Conservation (phyloP, 2,329 filamentous ascomycete genomes). For the Stachybotrys elegans region DNA sequence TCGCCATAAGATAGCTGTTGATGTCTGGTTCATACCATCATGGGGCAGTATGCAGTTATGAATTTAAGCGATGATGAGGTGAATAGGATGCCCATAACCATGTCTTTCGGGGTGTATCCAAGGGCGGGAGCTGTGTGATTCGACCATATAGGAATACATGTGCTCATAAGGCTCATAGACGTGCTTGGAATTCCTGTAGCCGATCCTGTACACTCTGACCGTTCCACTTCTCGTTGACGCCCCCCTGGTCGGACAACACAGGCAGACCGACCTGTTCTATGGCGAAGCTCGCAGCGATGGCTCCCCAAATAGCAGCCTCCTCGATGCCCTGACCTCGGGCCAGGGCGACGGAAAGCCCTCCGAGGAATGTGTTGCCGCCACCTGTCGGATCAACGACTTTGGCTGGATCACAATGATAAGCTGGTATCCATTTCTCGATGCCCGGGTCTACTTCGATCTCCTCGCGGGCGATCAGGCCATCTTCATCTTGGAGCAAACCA, state of each 20-base stretch:
- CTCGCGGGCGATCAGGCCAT: conserved; percentile 49
- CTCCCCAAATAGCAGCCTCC: conserved; percentile 73
- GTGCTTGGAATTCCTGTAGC: conserved; percentile 43
- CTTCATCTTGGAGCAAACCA: conserved; percentile 48
- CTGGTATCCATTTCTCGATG: conserved; percentile 70
- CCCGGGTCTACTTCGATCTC: conserved; percentile 60
- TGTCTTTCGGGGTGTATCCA: too few relatives aligned
- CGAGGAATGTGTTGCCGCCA: conserved; percentile 85
- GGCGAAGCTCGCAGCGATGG: conserved; percentile 81
- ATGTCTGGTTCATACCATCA: too few relatives aligned
- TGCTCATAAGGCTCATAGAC: conserved; percentile 23
- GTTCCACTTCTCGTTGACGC: conserved; percentile 57
- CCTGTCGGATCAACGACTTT: conserved; percentile 88
- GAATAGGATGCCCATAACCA: conserved; percentile 3
- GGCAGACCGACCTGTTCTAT: conserved; percentile 94
- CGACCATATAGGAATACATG: too few relatives aligned
- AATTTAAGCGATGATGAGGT: background rate
- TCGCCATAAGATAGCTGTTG: too few relatives aligned
- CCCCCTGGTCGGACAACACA: conserved; percentile 36
- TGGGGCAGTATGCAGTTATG: too few relatives aligned
- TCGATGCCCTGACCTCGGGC: conserved; percentile 56
- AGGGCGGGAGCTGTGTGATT: too few relatives aligned
- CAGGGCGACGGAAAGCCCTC: conserved; percentile 52
- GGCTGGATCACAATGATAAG: conserved; percentile 54
- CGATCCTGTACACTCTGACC: conserved; percentile 48